Percentiles rank a stretch among this genome's conserved stretches.
Evolutionary conservation across 1,284 basidiomycete species (phyloP).

Genomic region (Marasmius sp.): DNA sequence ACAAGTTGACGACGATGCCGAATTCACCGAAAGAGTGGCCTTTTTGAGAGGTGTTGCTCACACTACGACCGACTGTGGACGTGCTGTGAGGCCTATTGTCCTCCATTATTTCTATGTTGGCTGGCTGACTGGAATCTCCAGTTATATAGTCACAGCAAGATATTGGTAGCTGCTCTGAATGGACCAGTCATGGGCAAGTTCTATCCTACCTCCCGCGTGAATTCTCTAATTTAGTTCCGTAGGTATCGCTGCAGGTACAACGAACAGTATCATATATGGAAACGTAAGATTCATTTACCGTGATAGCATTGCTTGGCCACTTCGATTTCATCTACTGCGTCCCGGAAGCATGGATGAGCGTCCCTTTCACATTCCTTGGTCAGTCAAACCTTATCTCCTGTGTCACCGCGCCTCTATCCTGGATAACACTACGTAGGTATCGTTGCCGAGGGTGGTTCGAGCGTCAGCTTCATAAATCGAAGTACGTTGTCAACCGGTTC

Average conservation of each 20-base stretch:
- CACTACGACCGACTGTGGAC: conserved; percentile 58
- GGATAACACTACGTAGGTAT: conserved; percentile 41
- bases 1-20: conserved; percentile 19
- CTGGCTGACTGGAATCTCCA: conserved; percentile 22
- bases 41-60: conserved; percentile 43
- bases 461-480: conserved; percentile 64
- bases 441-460: conserved; percentile 63
- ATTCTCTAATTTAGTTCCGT: conserved; percentile 5
- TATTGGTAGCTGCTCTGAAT: conserved; percentile 66
- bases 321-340: conserved; percentile 76
- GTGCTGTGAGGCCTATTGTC: conserved; percentile 49
- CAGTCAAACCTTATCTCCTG: conserved; percentile 17
- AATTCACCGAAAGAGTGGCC: conserved; percentile 35
- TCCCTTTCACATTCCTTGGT: conserved; percentile 73
- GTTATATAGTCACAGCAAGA: conserved; percentile 66
- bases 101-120: not conserved
- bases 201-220: not conserved
- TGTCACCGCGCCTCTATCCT: not conserved
- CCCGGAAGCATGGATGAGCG: conserved; percentile 58
- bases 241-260: conserved; percentile 68
- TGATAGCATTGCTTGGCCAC: conserved; percentile 62
- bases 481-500: conserved; percentile 38
- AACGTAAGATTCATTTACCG: not conserved
- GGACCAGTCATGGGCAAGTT: conserved; percentile 68
- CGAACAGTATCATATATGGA: not conserved